Base-by-base conservation (phyloP, 2,329 filamentous ascomycete species). In the Fusarium veterinarium region DNA sequence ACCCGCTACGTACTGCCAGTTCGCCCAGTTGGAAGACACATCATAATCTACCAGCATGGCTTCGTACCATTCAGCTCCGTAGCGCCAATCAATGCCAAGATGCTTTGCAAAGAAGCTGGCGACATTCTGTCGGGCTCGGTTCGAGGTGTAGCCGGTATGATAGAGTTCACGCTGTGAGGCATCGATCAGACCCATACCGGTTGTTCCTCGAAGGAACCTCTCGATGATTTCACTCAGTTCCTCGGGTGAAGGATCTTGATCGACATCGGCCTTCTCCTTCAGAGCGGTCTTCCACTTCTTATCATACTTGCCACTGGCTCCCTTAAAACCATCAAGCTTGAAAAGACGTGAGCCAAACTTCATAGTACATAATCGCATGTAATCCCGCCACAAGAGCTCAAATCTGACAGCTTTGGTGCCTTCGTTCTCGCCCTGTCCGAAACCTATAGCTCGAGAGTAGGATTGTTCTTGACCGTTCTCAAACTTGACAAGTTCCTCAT, bases 11-110 rank as follows among this genome's bases (percentile, higher is more conserved):
- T 95, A 95, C 79, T 95, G 92, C 93, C 93, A 95, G 76, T 94
- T 95, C 14, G 90, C 90, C 92, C 92, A 95, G 74, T 95, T 95
- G 66, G 87, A 92, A 19, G 88, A 90, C 0, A 92, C 87, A 74
- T 95, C 93, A 78, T 95, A 94, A 78, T 96, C 93, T 35, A 91
- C 85, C 6, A 95, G 85, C 77, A 92, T 83, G 78, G 87, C 89
- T 79, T 95, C 93, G 77, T 95, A 95, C 92, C 92, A 95, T 79
- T 95, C 93, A 0, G 93, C 93, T 0, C 93, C 93, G 19, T 93
- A 86, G 0, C 92, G 88, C 93, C 93, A 96, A 80, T 95, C 93
- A 28, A 95, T 90, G 3, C 87, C 86, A 6, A 95, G 83, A 68
- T 94, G 92, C 73, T 93, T 94, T 0, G 92, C 82, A 3, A 95